Base-by-base conservation (phyloP, 768 basidiomycete species). In the Phallus indusiatus region DNA sequence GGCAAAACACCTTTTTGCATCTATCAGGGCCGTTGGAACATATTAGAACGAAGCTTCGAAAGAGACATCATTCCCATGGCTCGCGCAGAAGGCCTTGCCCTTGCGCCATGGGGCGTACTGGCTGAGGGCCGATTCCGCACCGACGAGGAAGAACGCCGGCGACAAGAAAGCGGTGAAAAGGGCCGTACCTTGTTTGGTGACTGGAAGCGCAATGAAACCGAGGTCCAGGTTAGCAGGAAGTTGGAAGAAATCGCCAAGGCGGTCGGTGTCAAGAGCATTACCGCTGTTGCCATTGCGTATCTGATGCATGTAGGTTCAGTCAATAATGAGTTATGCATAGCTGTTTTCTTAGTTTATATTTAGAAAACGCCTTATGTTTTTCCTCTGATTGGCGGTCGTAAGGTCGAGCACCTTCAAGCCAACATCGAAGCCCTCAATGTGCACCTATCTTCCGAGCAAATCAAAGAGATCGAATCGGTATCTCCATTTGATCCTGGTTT, bases 321-420 rank as follows among this genome's bases (percentile, higher is more conserved):
- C 14, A 28, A 34, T 17, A 5, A 3, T 28, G 22, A 46, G n/a
- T 54, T 21, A n/a, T n/a, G n/a, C 24, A 50, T 77, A 77, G 80
- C 5, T 79, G 79, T 7, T 77, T 82, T 60, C 79, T 79, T 17
- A 81, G 81, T 59, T 68, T 82, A 9, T 69, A 82, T 69, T 52
- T 77, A 80, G 47, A 67, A 68, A 50, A 65, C 68, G 16, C 66
- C 65, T 1, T 65, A 65, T 47, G 64, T 63, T 17, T 69, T 68
- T 62, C 67, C 62, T 34, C 55, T 67, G 56, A 57, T 66, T 28
- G 63, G 64, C 4, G 66, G 64, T 11, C 59, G 66, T 18, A 69
- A 67, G 52, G 53, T 67, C 37, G 62, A 63, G 52, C 60, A 68
- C 17, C 59, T 69, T 22, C n/a, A 55, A 48, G 64, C 64, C 36